Evolutionary conservation across 2,329 filamentous ascomycete species (phyloP), one percentile per base, ranked within the genome.

Genomic region (Paecilomyces niveus): DNA sequence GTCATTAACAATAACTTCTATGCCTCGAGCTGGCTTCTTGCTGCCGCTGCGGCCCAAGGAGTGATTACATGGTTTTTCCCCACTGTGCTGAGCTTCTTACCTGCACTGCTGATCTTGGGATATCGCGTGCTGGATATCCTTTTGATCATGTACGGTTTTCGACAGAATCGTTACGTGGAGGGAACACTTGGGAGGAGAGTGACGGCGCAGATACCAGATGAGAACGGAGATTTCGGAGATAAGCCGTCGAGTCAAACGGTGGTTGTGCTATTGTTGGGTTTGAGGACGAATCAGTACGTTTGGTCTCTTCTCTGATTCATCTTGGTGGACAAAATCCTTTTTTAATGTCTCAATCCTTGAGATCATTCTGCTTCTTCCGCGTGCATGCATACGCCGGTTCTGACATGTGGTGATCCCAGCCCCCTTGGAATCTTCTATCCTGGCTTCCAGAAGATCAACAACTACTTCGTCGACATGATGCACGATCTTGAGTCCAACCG

Each of bases 371-470:
- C 15, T 3, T 50, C 15, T 50, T 18, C 15, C 15, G 2, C 45
- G 45, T 50, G 21, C 8, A 11, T 33, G 11, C 32, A 18, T 7
- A 7, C 2, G n/a, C 15, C 35, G 10, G 3, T 53, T 24, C 2
- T 24, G 5, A 52, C 53, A 31, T 13, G 45, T 11, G 26, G 22
- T 21, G 11, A 11, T 5, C 15, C 10, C 22, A 61, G 59, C 3
- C 81, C 82, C 0, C 72, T 83, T 0, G 81, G 83, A 3, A 51
- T 77, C 8, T 65, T 83, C 21, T 70, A 74, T 2, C 81, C 82
- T 0, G 76, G 78, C 54, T 75, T 71, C 57, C 68, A 68, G 24
- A 70, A 79, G 18, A 64, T 81, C 0, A 71, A 66, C 52, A 61
- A 64, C 0, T 70, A 70, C 61, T 81, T 83, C 63, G 11, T 51